Evolutionary conservation across 148 eudicot genomes (phyloP).

Genomic region (Dianthus caryophyllus): DNA sequence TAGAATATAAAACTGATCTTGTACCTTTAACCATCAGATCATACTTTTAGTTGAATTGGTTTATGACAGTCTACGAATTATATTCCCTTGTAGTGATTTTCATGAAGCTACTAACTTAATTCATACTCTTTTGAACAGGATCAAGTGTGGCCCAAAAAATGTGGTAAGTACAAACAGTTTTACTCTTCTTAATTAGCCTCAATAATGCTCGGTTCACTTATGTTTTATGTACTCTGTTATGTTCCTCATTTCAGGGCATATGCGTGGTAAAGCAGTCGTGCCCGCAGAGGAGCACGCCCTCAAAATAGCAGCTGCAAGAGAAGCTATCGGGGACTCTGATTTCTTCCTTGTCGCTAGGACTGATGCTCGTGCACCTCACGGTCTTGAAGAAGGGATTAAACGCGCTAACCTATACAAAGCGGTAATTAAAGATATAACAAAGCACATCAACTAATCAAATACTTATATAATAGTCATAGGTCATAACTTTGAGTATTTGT

Average conservation of each 20-base stretch:
- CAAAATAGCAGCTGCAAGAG: slow-evolving; percentile 40
- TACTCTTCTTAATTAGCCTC: not conserved
- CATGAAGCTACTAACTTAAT: too few species aligned
- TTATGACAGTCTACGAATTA: too few species aligned
- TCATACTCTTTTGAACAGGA: slow-evolving; percentile 19
- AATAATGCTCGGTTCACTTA: too few species aligned
- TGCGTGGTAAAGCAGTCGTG: slow-evolving; percentile 30
- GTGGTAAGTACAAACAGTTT: slow-evolving; percentile 14
- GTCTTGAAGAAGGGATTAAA: slow-evolving; percentile 31
- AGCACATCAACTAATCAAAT: too few species aligned
- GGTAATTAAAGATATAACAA: too few species aligned
- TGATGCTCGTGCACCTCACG: slow-evolving; percentile 38
- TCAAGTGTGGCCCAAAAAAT: slow-evolving; percentile 45
- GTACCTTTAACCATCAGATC: too few species aligned
- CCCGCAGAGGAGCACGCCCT: slow-evolving; percentile 36
- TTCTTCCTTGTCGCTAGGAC: slow-evolving; percentile 38
- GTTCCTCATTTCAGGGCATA: slow-evolving; percentile 17
- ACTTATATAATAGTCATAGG: too few species aligned
- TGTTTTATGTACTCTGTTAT: not conserved
- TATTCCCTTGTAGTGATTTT: too few species aligned
- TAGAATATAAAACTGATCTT: too few species aligned
- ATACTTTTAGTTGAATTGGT: too few species aligned
- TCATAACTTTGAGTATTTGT: too few species aligned
- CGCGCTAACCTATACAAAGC: slow-evolving; percentile 36
- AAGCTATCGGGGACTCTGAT: slow-evolving; percentile 36